Evolutionary conservation across 345 rosid species (phyloP).

Genomic region (Populus nigra): DNA sequence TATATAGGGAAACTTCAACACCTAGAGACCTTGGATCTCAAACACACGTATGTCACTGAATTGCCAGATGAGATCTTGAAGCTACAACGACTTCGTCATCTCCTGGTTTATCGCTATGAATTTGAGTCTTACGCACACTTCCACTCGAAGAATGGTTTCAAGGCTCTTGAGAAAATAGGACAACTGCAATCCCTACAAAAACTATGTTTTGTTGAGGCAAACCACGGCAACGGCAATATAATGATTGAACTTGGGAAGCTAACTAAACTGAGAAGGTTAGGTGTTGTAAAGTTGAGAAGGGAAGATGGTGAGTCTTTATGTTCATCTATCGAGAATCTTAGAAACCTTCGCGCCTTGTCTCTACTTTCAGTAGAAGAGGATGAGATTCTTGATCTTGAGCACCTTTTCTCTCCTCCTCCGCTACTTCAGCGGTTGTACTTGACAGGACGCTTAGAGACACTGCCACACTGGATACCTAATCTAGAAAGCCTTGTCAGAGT

Average conservation of each 20-base stretch:
- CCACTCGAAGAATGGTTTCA: slow-evolving; percentile 10
- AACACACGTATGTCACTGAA: slow-evolving; percentile 13
- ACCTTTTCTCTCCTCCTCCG: slow-evolving; percentile 33
- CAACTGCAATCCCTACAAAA: neutral
- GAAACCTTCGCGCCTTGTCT: slow-evolving; percentile 24
- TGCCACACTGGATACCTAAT: slow-evolving; percentile 32
- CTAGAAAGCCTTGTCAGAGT: slow-evolving; percentile 29
- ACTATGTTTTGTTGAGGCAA: slow-evolving; percentile 3
- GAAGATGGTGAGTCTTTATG: slow-evolving; percentile 9
- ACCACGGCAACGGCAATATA: neutral
- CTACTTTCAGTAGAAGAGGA: slow-evolving; percentile 23
- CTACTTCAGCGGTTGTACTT: slow-evolving; percentile 34
- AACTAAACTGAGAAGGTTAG: slow-evolving; percentile 10
- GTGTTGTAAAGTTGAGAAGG: slow-evolving; percentile 10
- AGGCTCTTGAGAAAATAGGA: slow-evolving; percentile 16
- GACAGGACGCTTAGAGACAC: slow-evolving; percentile 25
- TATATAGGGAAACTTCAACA: slow-evolving; percentile 27
- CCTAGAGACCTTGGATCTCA: slow-evolving; percentile 32
- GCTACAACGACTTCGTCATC: slow-evolving; percentile 19
- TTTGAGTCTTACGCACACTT: slow-evolving; percentile 8
- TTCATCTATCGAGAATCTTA: slow-evolving; percentile 12
- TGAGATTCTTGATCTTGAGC: slow-evolving; percentile 36
- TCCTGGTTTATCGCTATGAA: slow-evolving; percentile 19
- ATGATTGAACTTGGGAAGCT: neutral
- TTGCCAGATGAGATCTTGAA: slow-evolving; percentile 21